These are phyloP conservation scores for Metschnikowia vanudenii DNA, from an alignment of 805 yeast genomes.

Conservation along the genomic window DNA sequence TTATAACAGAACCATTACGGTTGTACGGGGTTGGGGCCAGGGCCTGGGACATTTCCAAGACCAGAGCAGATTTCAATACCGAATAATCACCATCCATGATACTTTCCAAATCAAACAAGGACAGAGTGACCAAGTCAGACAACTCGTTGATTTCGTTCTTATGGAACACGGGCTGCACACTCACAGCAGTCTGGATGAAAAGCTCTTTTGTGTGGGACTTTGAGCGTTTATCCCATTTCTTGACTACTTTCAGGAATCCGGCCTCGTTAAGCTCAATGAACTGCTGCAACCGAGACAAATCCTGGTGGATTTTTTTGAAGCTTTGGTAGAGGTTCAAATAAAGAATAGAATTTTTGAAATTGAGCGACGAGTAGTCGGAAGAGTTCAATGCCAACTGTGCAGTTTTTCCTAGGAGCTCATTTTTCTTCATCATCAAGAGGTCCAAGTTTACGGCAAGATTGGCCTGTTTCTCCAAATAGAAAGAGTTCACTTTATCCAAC, in stretches of 20 bases:
- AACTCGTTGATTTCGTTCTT: constrained; percentile 80
- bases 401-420: constrained; percentile 40
- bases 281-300: constrained; percentile 84
- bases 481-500: constrained; percentile 90
- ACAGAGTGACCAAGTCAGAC: constrained; percentile 70
- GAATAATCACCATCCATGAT: constrained; percentile 46
- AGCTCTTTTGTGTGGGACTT: constrained; percentile 92
- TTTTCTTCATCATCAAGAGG: constrained; percentile 69
- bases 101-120: constrained; percentile 71
- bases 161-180: constrained; percentile 95
- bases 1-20: constrained; percentile 9
- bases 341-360: constrained; percentile 67
- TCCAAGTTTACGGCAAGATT: constrained; percentile 80
- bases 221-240: constrained; percentile 97
- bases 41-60: constrained; percentile 2
- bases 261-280: constrained; percentile 93
- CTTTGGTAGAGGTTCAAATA: constrained; percentile 84
- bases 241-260: constrained; percentile 91
- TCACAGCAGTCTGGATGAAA: constrained; percentile 87
- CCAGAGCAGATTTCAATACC: constrained; percentile 22
- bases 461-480: constrained; percentile 87
- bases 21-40: neutral
- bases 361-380: constrained; percentile 17
- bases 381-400: constrained; percentile 15
- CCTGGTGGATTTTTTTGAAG: constrained; percentile 84